Evolutionary conservation across 139 green algal genomes (phyloP).

Genomic region (Gonium pectorale): DNA sequence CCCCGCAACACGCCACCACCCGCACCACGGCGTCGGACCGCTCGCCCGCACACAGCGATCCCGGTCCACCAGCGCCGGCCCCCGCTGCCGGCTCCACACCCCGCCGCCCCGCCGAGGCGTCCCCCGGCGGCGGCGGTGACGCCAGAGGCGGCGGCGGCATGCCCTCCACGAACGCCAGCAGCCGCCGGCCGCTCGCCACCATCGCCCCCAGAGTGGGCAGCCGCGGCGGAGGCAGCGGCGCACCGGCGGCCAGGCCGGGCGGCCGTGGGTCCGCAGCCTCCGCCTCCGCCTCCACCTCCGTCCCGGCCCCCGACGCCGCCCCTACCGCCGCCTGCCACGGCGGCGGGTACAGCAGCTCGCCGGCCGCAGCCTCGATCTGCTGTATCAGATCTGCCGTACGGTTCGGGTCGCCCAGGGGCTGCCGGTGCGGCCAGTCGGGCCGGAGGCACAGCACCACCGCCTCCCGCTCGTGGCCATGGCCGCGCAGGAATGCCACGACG

Average conservation of each 20-base stretch:
- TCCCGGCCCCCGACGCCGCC: no score
- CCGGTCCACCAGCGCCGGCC: not conserved
- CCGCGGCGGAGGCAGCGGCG: not conserved
- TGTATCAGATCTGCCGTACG: no score
- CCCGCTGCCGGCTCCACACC: not conserved
- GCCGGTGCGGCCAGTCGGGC: conserved; percentile 22
- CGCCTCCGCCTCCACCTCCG: no score
- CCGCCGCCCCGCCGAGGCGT: no score
- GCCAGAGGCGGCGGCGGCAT: not conserved
- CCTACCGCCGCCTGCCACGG: not conserved
- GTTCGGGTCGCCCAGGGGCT: no score
- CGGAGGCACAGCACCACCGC: not conserved
- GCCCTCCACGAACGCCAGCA: not conserved
- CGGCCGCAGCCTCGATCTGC: not conserved
- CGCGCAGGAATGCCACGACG: conserved; percentile 11
- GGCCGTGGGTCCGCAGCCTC: no score
- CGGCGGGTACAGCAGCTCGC: not conserved
- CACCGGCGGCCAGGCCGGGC: no score
- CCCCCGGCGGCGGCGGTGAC: not conserved
- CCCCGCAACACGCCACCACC: no score
- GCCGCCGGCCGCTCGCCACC: not conserved
- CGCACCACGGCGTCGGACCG: no score
- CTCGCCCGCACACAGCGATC: no score
- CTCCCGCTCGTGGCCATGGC: not conserved
- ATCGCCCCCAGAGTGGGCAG: not conserved